Conservation (phyloP, 2,329 filamentous ascomycete species). For the Metarhizium anisopliae region DNA sequence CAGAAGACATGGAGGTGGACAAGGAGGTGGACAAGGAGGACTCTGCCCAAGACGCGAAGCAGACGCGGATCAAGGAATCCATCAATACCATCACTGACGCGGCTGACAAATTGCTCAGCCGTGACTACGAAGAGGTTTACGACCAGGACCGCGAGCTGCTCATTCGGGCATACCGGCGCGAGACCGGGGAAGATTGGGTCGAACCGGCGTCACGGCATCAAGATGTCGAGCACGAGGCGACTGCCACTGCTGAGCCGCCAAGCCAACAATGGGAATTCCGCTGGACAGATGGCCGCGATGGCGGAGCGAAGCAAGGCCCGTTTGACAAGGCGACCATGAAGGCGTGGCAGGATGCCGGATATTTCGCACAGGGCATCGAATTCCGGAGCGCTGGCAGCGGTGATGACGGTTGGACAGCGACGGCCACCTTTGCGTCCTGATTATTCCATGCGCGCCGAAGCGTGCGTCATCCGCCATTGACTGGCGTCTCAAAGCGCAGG, state of each 20-base stretch:
- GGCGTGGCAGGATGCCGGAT: constrained; percentile 84
- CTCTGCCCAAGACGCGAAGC: constrained; percentile 53
- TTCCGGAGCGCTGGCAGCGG: constrained; percentile 54
- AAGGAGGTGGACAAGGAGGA: constrained; percentile 40
- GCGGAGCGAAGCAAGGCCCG: constrained; percentile 70
- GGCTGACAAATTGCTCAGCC: constrained; percentile 74
- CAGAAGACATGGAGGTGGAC: constrained; percentile 62
- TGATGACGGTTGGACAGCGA: constrained; percentile 40
- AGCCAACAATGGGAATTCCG: constrained; percentile 68
- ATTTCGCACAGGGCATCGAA: constrained; percentile 85
- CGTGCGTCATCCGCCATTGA: neutral
- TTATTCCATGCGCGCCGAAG: neutral
- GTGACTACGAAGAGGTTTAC: constrained; percentile 85
- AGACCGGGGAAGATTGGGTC: constrained; percentile 80
- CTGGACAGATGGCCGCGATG: constrained; percentile 84
- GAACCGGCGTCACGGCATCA: constrained; percentile 29
- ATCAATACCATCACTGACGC: constrained; percentile 83
- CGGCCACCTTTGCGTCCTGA: constrained; percentile 38
- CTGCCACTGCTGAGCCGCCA: neutral
- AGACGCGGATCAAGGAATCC: constrained; percentile 58
- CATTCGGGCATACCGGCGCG: constrained; percentile 71
- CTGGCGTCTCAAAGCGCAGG: neutral
- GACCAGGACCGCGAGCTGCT: constrained; percentile 79
- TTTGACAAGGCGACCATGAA: constrained; percentile 81
- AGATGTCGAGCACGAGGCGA: constrained; percentile 2